A percentile compares a stretch with the other conserved stretches of the same genome.
Evolutionary conservation across 148 eudicot genomes (phyloP).

Genomic region (Hydrangea macrophylla): DNA sequence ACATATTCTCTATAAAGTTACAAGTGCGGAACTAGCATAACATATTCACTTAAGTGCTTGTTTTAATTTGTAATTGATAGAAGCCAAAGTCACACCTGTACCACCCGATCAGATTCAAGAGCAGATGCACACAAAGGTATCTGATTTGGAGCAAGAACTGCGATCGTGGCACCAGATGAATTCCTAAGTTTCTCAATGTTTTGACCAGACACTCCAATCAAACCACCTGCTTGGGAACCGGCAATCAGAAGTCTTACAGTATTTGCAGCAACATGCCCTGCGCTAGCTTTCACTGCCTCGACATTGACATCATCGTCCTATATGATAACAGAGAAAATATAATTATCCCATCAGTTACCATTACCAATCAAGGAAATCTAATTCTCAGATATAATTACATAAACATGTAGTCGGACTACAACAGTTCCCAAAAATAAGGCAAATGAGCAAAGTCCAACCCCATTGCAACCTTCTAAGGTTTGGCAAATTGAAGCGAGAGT

Average conservation of each 20-base stretch:
- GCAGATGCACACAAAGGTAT: constrained; percentile 91
- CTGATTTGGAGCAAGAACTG: constrained; percentile 76
- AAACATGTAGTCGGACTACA: neutral
- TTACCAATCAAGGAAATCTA: neutral
- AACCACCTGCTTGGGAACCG: constrained; percentile 92
- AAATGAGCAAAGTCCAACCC: neutral
- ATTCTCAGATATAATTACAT: neutral
- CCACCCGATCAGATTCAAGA: constrained; percentile 87
- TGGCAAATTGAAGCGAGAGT: neutral
- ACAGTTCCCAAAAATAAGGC: no score
- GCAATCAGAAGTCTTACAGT: constrained; percentile 77
- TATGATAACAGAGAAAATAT: neutral
- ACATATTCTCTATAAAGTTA: neutral
- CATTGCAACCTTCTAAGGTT: neutral
- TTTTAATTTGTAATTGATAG: neutral
- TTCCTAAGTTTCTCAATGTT: constrained; percentile 82
- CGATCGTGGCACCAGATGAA: constrained; percentile 78
- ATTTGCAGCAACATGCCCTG: constrained; percentile 63
- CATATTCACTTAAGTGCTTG: neutral
- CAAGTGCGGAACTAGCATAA: neutral
- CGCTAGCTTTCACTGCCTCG: constrained; percentile 41
- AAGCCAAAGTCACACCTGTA: constrained; percentile 55
- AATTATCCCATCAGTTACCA: constrained; percentile 1
- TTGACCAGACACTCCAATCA: constrained; percentile 88
- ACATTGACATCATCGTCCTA: constrained; percentile 61